Conservation (phyloP, 2,329 filamentous ascomycete genomes). For the Ceratocystis lukuohia region DNA sequence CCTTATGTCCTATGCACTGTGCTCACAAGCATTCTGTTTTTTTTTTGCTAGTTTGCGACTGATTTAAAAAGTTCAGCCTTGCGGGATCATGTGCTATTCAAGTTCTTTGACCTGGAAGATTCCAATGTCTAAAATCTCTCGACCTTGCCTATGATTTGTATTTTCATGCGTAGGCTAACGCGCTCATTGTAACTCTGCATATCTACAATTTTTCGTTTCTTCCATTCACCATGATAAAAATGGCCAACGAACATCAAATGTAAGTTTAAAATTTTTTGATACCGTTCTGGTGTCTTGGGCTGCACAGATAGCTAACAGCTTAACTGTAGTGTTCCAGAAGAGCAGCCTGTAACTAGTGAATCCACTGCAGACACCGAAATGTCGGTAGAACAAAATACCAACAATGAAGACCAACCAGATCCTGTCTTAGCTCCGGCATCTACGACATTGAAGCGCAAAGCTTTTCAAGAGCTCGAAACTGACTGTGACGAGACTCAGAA, state of each 20-base stretch:
- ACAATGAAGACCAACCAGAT: not conserved
- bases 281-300: not conserved
- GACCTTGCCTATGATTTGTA: not conserved
- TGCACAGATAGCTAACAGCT: not conserved
- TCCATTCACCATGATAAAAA: not conserved
- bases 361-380: not conserved
- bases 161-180: too few relatives aligned
- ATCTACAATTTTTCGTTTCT: too few relatives aligned
- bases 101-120: not conserved
- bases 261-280: not conserved
- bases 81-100: not conserved
- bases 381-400: not conserved
- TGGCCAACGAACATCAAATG: not conserved
- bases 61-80: not conserved
- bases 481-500: constrained; percentile 6
- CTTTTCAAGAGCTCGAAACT: constrained; percentile 9
- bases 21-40: not conserved
- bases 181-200: too few relatives aligned
- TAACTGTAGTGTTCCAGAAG: not conserved
- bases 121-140: not conserved
- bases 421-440: not conserved
- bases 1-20: accelerated
- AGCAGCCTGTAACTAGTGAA: not conserved
- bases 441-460: constrained; percentile 16
- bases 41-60: not conserved